Base-by-base conservation (phyloP, 2,329 filamentous ascomycete genomes). In the Curvularia sp. region DNA sequence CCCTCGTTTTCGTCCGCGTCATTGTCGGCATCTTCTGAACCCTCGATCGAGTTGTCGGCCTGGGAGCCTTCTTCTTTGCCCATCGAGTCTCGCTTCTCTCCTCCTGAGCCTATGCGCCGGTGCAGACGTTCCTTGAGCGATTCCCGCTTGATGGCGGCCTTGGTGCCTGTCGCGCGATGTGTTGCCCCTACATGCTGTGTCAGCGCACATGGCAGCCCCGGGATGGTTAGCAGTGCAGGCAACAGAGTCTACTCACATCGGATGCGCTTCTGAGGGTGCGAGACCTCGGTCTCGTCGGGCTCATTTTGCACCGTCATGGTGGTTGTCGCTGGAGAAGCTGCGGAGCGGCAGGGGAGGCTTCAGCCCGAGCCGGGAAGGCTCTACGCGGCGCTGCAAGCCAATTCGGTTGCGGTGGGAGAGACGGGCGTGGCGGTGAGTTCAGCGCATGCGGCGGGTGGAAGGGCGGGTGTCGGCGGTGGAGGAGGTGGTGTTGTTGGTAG, bases 71-170 rank as follows among this genome's bases (percentile, higher is more conserved):
- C 65, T 62, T 78, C 75, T 60, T 76, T 80, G 62, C 63, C 77
- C 57, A 75, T 50, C 35, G 78, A 78, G 55, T 80, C 74, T 38
- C 78, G 68, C 84, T 93, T 93, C 78, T 95, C 90, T 66, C 79
- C 84, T 67, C 80, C 84, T 59, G 85, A 86, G 56, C 79, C 80
- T 61, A 81, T 80, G 70, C 83, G 81, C 72, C 86, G 88, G 75
- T 91, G 86, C 63, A 88, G 82, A 68, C 93, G 89, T 70, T 90
- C 88, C 70, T 95, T 86, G 63, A 98, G 88, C 46, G 91, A 95
- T 57, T 89, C 81, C 63, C 95, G 88, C 83, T 97, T 98, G 75
- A 86, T 84, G 67, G 85, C 83, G 64, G 90, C 92, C 75, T 88
- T 91, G 73, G 88, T 86, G 70, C 91, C 87, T 13, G 88, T 88